Percentiles rank a stretch among this genome's conserved stretches.
These are phyloP conservation scores for Eustoma russellianum DNA, from an alignment of 257 asterid genomes.

Conservation along the genomic window DNA sequence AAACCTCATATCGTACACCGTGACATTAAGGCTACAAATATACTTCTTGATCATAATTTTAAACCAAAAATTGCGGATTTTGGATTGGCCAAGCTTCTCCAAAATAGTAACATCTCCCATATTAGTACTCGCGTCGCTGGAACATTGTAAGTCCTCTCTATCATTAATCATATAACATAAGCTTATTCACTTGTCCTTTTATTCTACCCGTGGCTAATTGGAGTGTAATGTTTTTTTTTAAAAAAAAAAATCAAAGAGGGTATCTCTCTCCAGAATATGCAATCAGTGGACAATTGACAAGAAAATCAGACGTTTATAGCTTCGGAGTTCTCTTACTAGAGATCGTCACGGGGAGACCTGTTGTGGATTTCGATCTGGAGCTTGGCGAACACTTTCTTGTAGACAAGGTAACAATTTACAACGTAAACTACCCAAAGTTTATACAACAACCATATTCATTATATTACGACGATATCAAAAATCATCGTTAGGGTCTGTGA, in stretches of 20 bases:
- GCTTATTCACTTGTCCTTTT: background rate
- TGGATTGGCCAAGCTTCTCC: slow-evolving; percentile 59
- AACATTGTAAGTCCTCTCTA: slow-evolving; percentile 46
- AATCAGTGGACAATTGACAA: slow-evolving; percentile 57
- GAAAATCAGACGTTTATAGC: slow-evolving; percentile 80
- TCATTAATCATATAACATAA: background rate
- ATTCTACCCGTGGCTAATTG: background rate
- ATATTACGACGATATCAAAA: no score
- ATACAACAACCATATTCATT: no score
- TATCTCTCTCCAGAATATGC: slow-evolving; percentile 85
- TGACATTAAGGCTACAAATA: slow-evolving; percentile 65
- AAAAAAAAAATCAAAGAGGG: slow-evolving; percentile 35
- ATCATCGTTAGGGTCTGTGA: no score
- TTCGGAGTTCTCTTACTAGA: slow-evolving; percentile 69
- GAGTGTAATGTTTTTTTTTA: background rate
- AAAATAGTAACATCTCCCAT: slow-evolving; percentile 41
- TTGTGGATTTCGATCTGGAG: slow-evolving; percentile 48
- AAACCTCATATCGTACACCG: slow-evolving; percentile 65
- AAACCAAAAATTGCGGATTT: slow-evolving; percentile 70
- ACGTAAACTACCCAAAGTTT: background rate
- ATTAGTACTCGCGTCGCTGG: slow-evolving; percentile 87
- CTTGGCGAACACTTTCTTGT: slow-evolving; percentile 69
- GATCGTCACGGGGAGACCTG: slow-evolving; percentile 47
- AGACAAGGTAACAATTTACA: slow-evolving; percentile 37
- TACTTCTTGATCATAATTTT: slow-evolving; percentile 54